Percentiles rank a stretch among this genome's conserved stretches.
Conservation (phyloP, 768 basidiomycete species). For the Russula vinacea region DNA sequence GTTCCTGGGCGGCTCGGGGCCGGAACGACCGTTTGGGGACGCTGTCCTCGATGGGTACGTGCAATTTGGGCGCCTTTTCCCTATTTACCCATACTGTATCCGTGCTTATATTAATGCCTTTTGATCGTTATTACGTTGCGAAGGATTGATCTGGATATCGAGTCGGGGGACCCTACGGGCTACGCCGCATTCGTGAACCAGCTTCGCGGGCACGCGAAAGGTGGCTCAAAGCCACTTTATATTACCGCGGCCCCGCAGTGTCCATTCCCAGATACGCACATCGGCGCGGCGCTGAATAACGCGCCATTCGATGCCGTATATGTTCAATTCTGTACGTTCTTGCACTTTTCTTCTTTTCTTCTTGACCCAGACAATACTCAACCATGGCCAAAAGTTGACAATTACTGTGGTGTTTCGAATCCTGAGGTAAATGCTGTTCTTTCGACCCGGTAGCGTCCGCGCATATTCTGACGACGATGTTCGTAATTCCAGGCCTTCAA, state of each 20-base stretch:
- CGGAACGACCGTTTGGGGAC: not conserved
- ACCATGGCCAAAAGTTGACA: not conserved
- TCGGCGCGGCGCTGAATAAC: slow-evolving; percentile 36
- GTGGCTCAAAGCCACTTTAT: slow-evolving; percentile 40
- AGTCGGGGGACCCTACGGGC: slow-evolving; percentile 36
- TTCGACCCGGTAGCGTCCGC: not conserved
- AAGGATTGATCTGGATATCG: slow-evolving; percentile 43
- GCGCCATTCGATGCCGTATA: slow-evolving; percentile 43
- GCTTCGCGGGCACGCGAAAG: slow-evolving; percentile 37
- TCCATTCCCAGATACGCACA: slow-evolving; percentile 39
- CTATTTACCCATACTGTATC: no score
- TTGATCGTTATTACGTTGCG: no score
- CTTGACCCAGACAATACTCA: not conserved
- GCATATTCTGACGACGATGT: not conserved
- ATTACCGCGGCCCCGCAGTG: slow-evolving; percentile 44
- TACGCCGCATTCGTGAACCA: slow-evolving; percentile 42
- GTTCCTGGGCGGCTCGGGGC: not conserved
- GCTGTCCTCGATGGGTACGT: not conserved
- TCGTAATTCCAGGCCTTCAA: slow-evolving; percentile 19
- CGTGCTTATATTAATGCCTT: no score
- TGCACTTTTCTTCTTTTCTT: not conserved
- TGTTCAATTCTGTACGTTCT: slow-evolving; percentile 49
- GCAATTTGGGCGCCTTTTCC: no score
- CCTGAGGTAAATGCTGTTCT: not conserved
- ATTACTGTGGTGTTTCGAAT: not conserved